Conservation (phyloP, 306 rosid species). For the Hylodesmum podocarpum region DNA sequence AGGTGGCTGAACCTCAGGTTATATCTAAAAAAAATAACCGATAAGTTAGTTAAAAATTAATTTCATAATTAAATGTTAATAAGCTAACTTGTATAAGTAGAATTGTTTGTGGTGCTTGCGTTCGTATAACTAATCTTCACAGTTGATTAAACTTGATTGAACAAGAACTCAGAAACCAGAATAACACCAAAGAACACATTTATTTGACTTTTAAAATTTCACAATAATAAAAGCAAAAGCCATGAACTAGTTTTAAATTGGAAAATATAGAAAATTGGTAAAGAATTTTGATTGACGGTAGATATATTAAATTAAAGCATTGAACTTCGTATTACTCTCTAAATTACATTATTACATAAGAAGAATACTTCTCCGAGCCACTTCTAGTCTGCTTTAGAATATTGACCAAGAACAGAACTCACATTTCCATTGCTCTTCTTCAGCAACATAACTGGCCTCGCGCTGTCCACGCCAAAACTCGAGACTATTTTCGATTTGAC, state of each 20-base stretch:
- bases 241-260: not conserved
- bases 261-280: not conserved
- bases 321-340: not conserved
- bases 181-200: not conserved
- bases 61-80: too few species aligned
- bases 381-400: not conserved
- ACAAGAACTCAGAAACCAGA: not conserved
- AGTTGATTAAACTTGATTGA: not conserved
- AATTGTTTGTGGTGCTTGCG: too few species aligned
- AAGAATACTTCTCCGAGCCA: not conserved
- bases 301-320: not conserved
- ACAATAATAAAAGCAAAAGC: not conserved
- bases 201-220: not conserved
- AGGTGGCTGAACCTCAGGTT: too few species aligned
- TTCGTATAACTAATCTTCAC: not conserved
- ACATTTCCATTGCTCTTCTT: conserved; percentile 80
- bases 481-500: conserved; percentile 40
- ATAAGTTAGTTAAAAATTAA: too few species aligned
- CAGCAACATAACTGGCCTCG: conserved; percentile 57
- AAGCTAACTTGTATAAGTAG: too few species aligned
- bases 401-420: conserved; percentile 32
- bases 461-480: conserved; percentile 75
- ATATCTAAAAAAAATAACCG: too few species aligned
- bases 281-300: not conserved
- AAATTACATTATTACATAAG: not conserved